A percentile compares a stretch with the other conserved stretches of the same genome.
Conservation (phyloP, 2,329 filamentous ascomycete species). For the Zarea fungicola region DNA sequence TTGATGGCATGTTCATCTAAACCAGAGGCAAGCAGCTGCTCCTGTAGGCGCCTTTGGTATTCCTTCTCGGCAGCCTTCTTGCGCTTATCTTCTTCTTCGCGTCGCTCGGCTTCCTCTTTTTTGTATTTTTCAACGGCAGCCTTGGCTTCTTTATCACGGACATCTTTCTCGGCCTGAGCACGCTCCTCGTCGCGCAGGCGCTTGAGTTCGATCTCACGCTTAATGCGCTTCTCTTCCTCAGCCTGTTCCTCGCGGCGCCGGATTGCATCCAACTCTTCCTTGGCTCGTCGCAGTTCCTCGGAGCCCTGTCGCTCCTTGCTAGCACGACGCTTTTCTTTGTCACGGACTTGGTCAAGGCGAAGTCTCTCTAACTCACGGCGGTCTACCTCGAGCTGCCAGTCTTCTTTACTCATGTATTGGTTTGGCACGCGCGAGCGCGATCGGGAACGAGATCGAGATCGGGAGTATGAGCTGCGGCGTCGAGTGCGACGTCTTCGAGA, state of each 20-base stretch:
- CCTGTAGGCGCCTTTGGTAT: constrained; percentile 51
- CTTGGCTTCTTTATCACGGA: constrained; percentile 40
- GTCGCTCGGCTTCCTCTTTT: constrained; percentile 42
- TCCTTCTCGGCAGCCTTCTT: constrained; percentile 47
- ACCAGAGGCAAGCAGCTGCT: constrained; percentile 53
- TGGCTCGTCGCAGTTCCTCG: constrained; percentile 45
- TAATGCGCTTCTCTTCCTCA: constrained; percentile 47
- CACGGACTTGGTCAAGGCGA: constrained; percentile 36
- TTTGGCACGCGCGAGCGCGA: constrained; percentile 22
- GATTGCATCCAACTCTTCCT: constrained; percentile 43
- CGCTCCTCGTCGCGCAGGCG: constrained; percentile 42
- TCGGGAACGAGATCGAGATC: constrained; percentile 31
- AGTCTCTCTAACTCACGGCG: constrained; percentile 42
- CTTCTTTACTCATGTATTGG: constrained; percentile 37
- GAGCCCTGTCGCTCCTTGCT: constrained; percentile 39
- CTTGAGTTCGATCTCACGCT: constrained; percentile 46
- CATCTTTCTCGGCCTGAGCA: constrained; percentile 37
- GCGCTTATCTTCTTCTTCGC: constrained; percentile 41
- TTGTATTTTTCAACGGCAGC: constrained; percentile 47
- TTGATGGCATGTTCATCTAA: constrained; percentile 54
- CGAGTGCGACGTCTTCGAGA: constrained; percentile 24
- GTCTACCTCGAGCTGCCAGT: constrained; percentile 35
- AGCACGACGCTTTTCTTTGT: constrained; percentile 29
- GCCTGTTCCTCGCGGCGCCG: constrained; percentile 40
- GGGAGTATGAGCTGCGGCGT: constrained; percentile 26